phyloP scores from a whole-genome alignment of 371 early-diverging fungal genomes.

The Mortierella sp. region DNA sequence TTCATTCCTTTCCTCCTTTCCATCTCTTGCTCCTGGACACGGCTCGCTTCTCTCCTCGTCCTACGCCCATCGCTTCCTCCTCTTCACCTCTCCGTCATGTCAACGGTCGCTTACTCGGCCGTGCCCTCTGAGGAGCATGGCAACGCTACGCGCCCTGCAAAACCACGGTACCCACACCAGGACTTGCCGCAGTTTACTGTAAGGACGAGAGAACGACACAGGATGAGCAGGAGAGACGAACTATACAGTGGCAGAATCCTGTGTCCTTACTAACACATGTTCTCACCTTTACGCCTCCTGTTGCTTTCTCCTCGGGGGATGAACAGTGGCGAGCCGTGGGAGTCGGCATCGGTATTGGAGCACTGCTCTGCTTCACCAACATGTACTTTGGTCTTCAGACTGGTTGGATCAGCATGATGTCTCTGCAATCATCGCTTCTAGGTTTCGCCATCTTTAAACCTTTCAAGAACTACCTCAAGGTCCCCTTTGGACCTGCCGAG shows the following conservation, averaged over 20 bases:
- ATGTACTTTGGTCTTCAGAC: conserved; percentile 90
- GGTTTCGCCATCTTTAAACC: conserved; percentile 82
- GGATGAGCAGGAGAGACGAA: no score
- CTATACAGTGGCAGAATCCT: no score
- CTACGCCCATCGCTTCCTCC: not conserved
- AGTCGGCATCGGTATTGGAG: conserved; percentile 67
- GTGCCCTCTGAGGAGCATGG: conserved; percentile 16
- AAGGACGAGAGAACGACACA: no score
- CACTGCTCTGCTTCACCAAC: conserved; percentile 82
- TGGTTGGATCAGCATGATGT: conserved; percentile 92
- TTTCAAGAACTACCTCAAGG: conserved; percentile 57
- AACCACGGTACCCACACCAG: conserved; percentile 14
- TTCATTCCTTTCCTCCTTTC: not conserved
- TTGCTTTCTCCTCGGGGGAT: no score
- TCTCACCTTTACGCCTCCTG: no score
- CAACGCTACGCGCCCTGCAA: not conserved
- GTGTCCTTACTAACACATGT: no score
- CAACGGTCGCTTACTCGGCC: conserved; percentile 17
- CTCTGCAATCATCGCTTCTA: conserved; percentile 82
- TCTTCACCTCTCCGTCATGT: conserved; percentile 6
- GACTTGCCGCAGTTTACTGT: conserved; percentile 49
- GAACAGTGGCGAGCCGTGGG: conserved; percentile 33
- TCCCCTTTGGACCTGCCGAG: conserved; percentile 78
- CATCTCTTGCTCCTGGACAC: no score
- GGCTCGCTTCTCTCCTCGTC: not conserved